Conservation (phyloP, 306 rosid genomes). For the Vigna nakashimae region DNA sequence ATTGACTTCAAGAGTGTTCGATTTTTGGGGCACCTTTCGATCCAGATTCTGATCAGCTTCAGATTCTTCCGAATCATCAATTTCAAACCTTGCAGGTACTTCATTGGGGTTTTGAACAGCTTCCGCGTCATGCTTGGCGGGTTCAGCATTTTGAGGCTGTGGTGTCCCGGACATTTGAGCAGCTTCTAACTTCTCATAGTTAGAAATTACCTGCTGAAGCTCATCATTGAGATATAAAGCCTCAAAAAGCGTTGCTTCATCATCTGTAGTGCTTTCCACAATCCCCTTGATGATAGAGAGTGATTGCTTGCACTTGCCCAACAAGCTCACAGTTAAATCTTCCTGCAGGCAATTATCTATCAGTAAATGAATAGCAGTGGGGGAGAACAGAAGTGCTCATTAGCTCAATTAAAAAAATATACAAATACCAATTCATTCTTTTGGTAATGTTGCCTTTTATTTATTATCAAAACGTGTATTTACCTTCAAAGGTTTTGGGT, state of each 20-base stretch:
- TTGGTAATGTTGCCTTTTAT: not conserved
- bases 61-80: slow-evolving; percentile 38
- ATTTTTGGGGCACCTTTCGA: slow-evolving; percentile 36
- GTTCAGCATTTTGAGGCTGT: slow-evolving; percentile 48
- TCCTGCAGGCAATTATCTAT: slow-evolving; percentile 55
- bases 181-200: slow-evolving; percentile 70
- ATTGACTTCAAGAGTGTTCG: slow-evolving; percentile 41
- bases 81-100: slow-evolving; percentile 35
- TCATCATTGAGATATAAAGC: slow-evolving; percentile 84
- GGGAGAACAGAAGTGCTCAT: not conserved
- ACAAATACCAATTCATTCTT: slow-evolving; percentile 9
- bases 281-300: slow-evolving; percentile 67
- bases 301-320: slow-evolving; percentile 81
- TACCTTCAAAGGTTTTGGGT: slow-evolving; percentile 80
- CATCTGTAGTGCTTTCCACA: slow-evolving; percentile 71
- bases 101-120: slow-evolving; percentile 45
- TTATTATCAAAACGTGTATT: slow-evolving; percentile 2
- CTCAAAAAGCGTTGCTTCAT: slow-evolving; percentile 81
- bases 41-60: slow-evolving; percentile 47
- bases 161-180: slow-evolving; percentile 50
- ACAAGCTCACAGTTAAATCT: slow-evolving; percentile 69
- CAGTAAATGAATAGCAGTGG: not conserved
- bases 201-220: slow-evolving; percentile 71
- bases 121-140: slow-evolving; percentile 43
- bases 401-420: not conserved